Base-by-base conservation (phyloP, 2,329 filamentous ascomycete species). In the Aureobasidium uvarum region DNA sequence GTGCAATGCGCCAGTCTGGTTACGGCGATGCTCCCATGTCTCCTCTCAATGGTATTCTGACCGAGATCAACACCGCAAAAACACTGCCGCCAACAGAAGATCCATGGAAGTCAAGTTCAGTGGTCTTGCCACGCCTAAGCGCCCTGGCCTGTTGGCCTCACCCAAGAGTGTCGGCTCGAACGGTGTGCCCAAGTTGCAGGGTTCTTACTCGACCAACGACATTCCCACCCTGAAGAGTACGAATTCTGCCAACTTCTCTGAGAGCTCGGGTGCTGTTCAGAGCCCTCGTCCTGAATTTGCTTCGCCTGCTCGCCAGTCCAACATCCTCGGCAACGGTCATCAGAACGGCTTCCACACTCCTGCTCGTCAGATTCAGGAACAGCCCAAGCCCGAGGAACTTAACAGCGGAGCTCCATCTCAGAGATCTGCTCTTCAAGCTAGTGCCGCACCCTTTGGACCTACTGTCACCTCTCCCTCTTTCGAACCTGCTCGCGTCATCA, bases 131-230 rank as follows among this genome's bases (percentile, higher is more conserved):
- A 78, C 80, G 58, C 74, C 75, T 56, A 80, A 81, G 75, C 79
- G 79, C 62, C 77, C 80, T 14, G 77, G 77, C 66, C 76, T 78
- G 56, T 72, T 78, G 81, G 85, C 69, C 81, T 88, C 78, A 87
- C 87, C 62, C 77, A 89, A 68, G 85, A 85, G 74, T 70, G 83
- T 72, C 79, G 81, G 71, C 74, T 73, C 72, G 67, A 84, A 89
- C 75, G 82, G 85, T 31, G 85, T 85, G 62, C 85, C 89, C 36
- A 92, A 91, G 80, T 78, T 96, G 66, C 90, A 93, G 77, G 88
- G 90, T 51, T 97, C 94, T 0, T 97, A 91, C 79, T 97, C 95
- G 11, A 87, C 91, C 63, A 95, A 90, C 76, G 93, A 98, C 73
- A 83, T 97, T 23, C 90, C 92, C 5, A 96, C 92, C 5, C 11